Evolutionary conservation across 1,284 basidiomycete species (phyloP).

Genomic region (Microstroma glucosiphilum): DNA sequence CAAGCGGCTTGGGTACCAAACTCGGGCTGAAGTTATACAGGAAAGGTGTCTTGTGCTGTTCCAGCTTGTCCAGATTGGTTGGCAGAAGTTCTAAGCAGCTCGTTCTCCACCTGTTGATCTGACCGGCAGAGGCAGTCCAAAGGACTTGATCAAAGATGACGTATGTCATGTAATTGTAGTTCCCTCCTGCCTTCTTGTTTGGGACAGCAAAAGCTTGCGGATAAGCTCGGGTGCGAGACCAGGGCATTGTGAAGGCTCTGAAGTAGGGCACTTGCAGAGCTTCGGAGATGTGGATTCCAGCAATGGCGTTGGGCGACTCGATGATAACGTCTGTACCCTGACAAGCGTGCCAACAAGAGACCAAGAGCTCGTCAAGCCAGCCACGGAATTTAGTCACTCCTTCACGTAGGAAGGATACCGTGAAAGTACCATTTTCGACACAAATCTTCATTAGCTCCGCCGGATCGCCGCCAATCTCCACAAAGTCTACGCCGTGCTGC

Average conservation of each 20-base stretch:
- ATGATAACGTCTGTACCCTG: conserved; percentile 86
- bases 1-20: conserved; percentile 61
- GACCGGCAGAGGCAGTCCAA: conserved; percentile 79
- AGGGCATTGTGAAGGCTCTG: conserved; percentile 77
- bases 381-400: conserved; percentile 82
- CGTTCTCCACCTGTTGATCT: conserved; percentile 89
- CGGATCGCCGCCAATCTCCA: conserved; percentile 89
- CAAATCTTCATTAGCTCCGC: conserved; percentile 68
- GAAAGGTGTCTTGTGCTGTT: conserved; percentile 93
- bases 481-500: conserved; percentile 80
- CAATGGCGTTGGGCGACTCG: conserved; percentile 94
- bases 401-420: conserved; percentile 86
- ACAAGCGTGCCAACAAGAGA: conserved; percentile 90
- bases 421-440: conserved; percentile 69
- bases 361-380: conserved; percentile 91
- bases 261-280: conserved; percentile 87
- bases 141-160: conserved; percentile 96
- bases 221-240: conserved; percentile 74
- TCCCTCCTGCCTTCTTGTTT: conserved; percentile 75
- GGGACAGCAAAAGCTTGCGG: conserved; percentile 97
- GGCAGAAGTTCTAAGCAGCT: conserved; percentile 68
- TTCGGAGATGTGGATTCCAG: conserved; percentile 96
- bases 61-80: conserved; percentile 85
- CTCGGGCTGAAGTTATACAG: conserved; percentile 92
- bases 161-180: conserved; percentile 96